A percentile compares a stretch with the other conserved stretches of the same genome.
Conservation (phyloP, 2,329 filamentous ascomycete genomes). For the Chaetomium globosum region DNA sequence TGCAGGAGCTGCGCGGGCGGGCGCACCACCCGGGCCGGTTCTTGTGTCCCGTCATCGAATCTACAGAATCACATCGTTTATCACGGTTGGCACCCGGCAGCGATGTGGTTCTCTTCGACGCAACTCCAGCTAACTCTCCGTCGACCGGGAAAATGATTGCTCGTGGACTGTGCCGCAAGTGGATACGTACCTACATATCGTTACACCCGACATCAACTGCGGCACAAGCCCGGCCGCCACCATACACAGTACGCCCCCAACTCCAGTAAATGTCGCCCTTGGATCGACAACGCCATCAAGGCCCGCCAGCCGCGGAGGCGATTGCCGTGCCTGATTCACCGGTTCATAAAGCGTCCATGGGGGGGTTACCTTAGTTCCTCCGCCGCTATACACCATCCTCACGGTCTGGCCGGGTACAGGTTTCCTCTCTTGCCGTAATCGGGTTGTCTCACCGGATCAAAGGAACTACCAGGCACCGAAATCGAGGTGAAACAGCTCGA, state of each 20-base stretch:
- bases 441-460: slow-evolving; percentile 9
- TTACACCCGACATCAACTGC: slow-evolving; percentile 16
- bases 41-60: slow-evolving; percentile 19
- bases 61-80: slow-evolving; percentile 9
- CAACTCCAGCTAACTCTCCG: neutral
- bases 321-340: slow-evolving; percentile 33
- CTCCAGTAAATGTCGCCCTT: slow-evolving; percentile 16
- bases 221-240: slow-evolving; percentile 1
- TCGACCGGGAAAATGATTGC: slow-evolving; percentile 8
- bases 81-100: neutral
- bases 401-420: neutral
- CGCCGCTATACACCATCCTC: slow-evolving; percentile 14
- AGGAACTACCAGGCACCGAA: neutral
- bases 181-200: neutral
- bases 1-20: slow-evolving; percentile 2
- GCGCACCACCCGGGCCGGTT: slow-evolving; percentile 19
- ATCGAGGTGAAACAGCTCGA: slow-evolving; percentile 18
- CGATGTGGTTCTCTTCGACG: slow-evolving; percentile 8
- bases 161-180: slow-evolving; percentile 2
- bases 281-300: slow-evolving; percentile 9
- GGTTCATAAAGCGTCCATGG: slow-evolving; percentile 25
- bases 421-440: neutral
- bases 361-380: slow-evolving; percentile 11
- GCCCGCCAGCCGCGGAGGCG: slow-evolving; percentile 19
- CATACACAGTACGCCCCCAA: neutral